Percentiles rank a stretch among this genome's conserved stretches.
phyloP scores from a whole-genome alignment of 495 filamentous ascomycete species.

The Hypoxylon subgilvum region DNA sequence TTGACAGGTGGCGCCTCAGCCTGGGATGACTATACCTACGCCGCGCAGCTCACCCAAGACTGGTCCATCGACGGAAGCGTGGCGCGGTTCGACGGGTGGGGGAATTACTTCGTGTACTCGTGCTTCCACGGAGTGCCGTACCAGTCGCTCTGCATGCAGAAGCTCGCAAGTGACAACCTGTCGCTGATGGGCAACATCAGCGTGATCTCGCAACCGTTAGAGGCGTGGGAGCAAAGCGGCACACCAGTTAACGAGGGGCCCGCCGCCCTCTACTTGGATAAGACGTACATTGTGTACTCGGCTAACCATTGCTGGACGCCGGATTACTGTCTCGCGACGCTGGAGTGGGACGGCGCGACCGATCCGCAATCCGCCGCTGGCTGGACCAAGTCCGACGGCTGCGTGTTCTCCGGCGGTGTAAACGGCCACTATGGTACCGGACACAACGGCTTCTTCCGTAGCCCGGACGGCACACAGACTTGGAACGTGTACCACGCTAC shows the following conservation, averaged over 20 bases:
- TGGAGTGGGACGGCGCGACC: constrained; percentile 50
- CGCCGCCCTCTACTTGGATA: constrained; percentile 48
- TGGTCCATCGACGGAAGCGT: constrained; percentile 60
- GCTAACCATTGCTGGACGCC: constrained; percentile 60
- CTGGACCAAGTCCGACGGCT: constrained; percentile 53
- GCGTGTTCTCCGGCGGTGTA: constrained; percentile 40
- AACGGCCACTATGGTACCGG: constrained; percentile 62
- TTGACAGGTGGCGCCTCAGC: constrained; percentile 50
- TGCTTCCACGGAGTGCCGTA: constrained; percentile 49
- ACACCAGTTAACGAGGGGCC: constrained; percentile 64
- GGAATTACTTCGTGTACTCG: constrained; percentile 55
- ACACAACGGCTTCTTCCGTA: constrained; percentile 58
- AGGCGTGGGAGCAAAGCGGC: constrained; percentile 56
- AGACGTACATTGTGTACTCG: constrained; percentile 56
- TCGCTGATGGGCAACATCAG: constrained; percentile 40
- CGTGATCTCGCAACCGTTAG: constrained; percentile 52
- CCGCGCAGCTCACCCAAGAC: constrained; percentile 41
- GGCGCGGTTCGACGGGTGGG: constrained; percentile 42
- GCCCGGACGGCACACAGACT: constrained; percentile 55
- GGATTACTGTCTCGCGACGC: constrained; percentile 57
- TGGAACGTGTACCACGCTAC: constrained; percentile 62
- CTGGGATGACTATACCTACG: constrained; percentile 49
- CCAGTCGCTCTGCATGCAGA: constrained; percentile 56
- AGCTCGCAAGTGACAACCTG: constrained; percentile 33
- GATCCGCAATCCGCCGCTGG: constrained; percentile 46